Evolutionary conservation across 306 rosid genomes (phyloP), one percentile per base, ranked within the genome.

Genomic region (Mucuna pruriens): DNA sequence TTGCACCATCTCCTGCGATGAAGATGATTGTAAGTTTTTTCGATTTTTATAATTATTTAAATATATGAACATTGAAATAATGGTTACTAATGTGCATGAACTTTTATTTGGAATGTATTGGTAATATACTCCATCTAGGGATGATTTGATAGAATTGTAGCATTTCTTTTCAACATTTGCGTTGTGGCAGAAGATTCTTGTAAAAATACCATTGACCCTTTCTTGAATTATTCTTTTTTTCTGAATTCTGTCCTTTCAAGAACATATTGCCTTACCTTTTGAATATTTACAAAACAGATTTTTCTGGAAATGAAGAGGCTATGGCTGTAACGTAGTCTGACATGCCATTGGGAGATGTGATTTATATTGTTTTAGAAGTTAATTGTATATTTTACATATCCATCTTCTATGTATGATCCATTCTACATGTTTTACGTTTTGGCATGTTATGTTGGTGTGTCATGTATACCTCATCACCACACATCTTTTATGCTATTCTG

Each of bases 21-120:
- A 80, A 79, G 48, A 57, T 64, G 46, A 75, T 49, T 85, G 97
- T 94, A 85, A 86, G 91, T 82, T 78, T 20, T 55, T 68, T 20
- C 64, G 61, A 58, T 23, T 68, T 71, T 46, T 45, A 36, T 71
- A 62, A 46, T 81, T 71, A 31, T 66, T 29, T 15, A 44, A 69
- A 58, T 69, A 58, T 44, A 17, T 49, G 55, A 66, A 55, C 57
- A 31, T 13, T 10, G 75, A 40, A 66, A 67, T 62, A 31, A 42
- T 54, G 38, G 7, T 4, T 72, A 51, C 20, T 26, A n/a, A 51
- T 22, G 26, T 63, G 83, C 40, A 40, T 33, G 69, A 73, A 5
- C 81, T 76, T 86, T 60, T 64, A 57, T 67, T 22, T 76, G 74
- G 42, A 52, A 38, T 38, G 22, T 39, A 77, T 64, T 19, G 22